Percentiles rank a stretch among this genome's conserved stretches.
These are phyloP conservation scores for Hymenoscyphus infarciens DNA, from an alignment of 2,329 filamentous ascomycete species.

Conservation along the genomic window DNA sequence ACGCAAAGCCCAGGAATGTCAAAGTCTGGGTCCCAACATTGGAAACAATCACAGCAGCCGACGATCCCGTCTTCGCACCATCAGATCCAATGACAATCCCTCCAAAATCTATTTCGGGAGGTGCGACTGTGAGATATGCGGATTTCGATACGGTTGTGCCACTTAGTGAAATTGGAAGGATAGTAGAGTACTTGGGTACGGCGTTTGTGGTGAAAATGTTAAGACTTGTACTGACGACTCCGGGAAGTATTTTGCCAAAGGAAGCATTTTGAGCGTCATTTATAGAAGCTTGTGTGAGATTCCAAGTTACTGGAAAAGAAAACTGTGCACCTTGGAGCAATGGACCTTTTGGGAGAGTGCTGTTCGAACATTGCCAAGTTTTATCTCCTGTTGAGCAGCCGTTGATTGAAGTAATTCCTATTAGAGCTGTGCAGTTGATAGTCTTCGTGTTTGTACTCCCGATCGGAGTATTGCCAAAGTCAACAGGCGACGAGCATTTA, in stretches of 20 bases:
- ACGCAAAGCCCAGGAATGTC: constrained; percentile 38
- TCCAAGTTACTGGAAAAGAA: constrained; percentile 41
- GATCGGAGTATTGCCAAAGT: constrained; percentile 39
- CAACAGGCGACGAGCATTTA: constrained; percentile 39
- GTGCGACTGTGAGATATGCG: constrained; percentile 38
- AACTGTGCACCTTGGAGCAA: constrained; percentile 38
- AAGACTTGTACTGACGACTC: constrained; percentile 37
- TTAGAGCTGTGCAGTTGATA: constrained; percentile 39
- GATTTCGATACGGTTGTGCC: constrained; percentile 39
- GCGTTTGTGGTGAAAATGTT: constrained; percentile 39
- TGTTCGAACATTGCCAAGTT: constrained; percentile 38
- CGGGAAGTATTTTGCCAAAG: constrained; percentile 34
- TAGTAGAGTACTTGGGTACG: constrained; percentile 37
- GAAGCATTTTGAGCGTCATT: constrained; percentile 29
- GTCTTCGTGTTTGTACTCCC: constrained; percentile 33
- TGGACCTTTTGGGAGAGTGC: constrained; percentile 38
- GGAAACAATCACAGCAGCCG: constrained; percentile 36
- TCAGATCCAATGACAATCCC: constrained; percentile 38
- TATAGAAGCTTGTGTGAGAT: constrained; percentile 33
- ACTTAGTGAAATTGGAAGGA: constrained; percentile 38
- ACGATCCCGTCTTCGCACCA: constrained; percentile 28
- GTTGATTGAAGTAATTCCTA: constrained; percentile 38
- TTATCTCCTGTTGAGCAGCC: constrained; percentile 38
- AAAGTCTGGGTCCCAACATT: constrained; percentile 39
- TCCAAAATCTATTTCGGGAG: constrained; percentile 40